Evolutionary conservation across 768 basidiomycete species (phyloP).

Genomic region (Mycena metata): DNA sequence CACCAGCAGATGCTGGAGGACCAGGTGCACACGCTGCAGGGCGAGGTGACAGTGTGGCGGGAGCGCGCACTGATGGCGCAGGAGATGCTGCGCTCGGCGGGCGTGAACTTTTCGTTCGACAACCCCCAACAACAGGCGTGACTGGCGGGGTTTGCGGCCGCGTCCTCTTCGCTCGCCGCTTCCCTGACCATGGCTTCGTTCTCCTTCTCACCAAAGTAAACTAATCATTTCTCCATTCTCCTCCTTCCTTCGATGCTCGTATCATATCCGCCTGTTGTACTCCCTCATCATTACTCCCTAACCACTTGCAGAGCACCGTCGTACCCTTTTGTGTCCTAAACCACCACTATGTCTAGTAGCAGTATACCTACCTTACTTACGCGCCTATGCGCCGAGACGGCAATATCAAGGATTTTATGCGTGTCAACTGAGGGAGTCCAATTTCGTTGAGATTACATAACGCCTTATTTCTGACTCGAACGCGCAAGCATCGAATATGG

Average conservation of each 20-base stretch:
- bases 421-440: background rate
- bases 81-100: constrained; percentile 59
- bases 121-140: constrained; percentile 4
- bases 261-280: constrained; percentile 5
- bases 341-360: background rate
- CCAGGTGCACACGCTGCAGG: constrained; percentile 53
- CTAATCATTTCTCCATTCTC: too few relatives aligned
- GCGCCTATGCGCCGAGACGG: too few relatives aligned
- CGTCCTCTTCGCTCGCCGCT: background rate
- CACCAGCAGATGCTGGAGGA: constrained; percentile 69
- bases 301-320: constrained; percentile 36
- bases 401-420: too few relatives aligned
- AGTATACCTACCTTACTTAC: background rate
- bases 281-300: constrained; percentile 8
- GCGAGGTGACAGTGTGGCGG: constrained; percentile 66
- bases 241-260: constrained; percentile 32
- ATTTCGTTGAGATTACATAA: too few relatives aligned
- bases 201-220: constrained; percentile 11
- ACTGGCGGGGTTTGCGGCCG: background rate
- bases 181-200: background rate
- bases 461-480: constrained; percentile 1
- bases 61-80: constrained; percentile 52
- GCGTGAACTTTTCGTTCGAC: constrained; percentile 37
- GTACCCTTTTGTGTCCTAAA: constrained; percentile 6
- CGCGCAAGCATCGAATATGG: constrained; percentile 64